Conservation (phyloP, 495 filamentous ascomycete species). For the Trichoderma virens region DNA sequence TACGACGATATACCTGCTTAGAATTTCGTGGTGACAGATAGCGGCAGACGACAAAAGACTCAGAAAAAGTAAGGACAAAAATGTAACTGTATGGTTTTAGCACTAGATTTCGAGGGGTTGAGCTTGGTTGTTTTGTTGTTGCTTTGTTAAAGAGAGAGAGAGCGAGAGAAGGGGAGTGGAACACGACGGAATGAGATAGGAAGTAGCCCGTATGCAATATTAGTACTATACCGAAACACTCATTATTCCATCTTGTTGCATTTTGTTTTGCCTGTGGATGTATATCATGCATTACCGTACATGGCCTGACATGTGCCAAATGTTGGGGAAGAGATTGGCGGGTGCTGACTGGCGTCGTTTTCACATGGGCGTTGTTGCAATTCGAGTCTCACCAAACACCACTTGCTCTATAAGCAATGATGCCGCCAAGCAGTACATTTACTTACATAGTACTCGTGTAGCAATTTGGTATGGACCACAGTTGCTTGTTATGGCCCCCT, state of each 20-base stretch:
- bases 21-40: background rate
- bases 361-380: background rate
- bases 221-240: background rate
- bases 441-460: no score
- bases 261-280: no score
- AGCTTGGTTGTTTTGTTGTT: background rate
- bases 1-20: constrained; percentile 17
- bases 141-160: background rate
- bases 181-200: background rate
- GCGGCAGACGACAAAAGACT: background rate
- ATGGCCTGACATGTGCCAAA: no score
- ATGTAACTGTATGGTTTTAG: background rate
- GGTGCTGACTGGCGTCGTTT: background rate
- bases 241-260: background rate
- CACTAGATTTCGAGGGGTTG: background rate
- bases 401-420: background rate
- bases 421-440: background rate
- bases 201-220: constrained; percentile 3
- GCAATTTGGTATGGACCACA: background rate
- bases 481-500: no score
- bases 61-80: background rate
- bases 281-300: no score
- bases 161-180: background rate
- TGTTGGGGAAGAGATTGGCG: background rate
- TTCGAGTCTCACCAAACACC: background rate